Evolutionary conservation across 805 yeast genomes (phyloP), one percentile per base, ranked within the genome.

Genomic region (Debaryomyces maramus): DNA sequence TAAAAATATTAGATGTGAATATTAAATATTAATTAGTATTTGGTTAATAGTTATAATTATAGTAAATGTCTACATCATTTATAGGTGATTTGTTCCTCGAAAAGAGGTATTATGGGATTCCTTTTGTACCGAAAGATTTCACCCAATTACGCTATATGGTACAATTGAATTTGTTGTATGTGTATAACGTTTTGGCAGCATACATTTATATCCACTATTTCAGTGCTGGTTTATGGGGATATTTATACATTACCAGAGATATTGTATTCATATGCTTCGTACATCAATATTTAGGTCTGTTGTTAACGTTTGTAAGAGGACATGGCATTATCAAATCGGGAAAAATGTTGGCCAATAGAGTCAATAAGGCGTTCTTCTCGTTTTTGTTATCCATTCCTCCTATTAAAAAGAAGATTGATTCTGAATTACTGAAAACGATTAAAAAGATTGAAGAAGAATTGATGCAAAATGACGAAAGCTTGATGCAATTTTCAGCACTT

Each of bases 391-490:
- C 59, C 0, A 61, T 83, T 5, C 89, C 90, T 2, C 65, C 75
- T 0, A 45, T 87, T 17, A 76, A 69, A 40, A 45, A 55, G 1
- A 77, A 76, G 50, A 83, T 91, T 5, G 80, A 83, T 27, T 53
- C 60, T 18, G 90, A 90, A 54, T 72, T 90, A 2, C 42, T 43
- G 4, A 67, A 65, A 32, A 77, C 77, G 0, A 58, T 75, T 2
- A 56, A 33, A 0, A 65, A 68, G 16, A 61, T 91, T 23, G 88
- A 89, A 46, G 47, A 61, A 0, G 72, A 73, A 15, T 51, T 91
- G 41, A 76, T 90, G 36, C 70, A 72, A 41, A 78, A 79, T 43
- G 77, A 81, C 39, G 65, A 65, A 0, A 49, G 53, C 0, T 61
- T 80, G 28, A 50, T 58, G 10, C 75, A 75, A 45, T 78, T 76